Base-by-base conservation (phyloP, 2,329 filamentous ascomycete genomes). In the Drechslera avenae region DNA sequence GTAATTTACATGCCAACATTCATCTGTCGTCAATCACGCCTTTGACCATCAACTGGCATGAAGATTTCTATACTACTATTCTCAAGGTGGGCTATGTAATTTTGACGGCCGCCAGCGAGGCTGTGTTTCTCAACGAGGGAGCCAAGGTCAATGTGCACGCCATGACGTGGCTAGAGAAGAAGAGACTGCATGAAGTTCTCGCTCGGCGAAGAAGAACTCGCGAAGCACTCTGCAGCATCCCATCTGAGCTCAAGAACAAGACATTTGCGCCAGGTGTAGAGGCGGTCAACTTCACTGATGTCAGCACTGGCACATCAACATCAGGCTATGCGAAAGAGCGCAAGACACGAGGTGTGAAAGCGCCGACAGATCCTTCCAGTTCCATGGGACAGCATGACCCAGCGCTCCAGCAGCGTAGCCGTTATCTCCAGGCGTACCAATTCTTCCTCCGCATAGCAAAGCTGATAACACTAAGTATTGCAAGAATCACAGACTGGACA, bases 21-120 rank as follows among this genome's bases (percentile, higher is more conserved):
- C 91, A 94, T 10, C 81, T 97, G 17, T 88, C 89, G 1, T 87
- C 75, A 7, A 75, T 74, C 6, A 76, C 77, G 1, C 73, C 88
- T 32, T 84, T 97, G 31, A 85, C 87, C 10, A 84, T 97, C 46
- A 90, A 87, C 35, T 86, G 89, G 78, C 86, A 91, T 47, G 95
- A 97, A 79, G 94, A 99, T 70, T 97, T 97, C 68, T 99, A 97
- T 71, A 96, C 91, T 0, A 89, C 91, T 0, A 79, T 97, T 4
- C 80, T 97, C 3, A 87, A 92, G 52, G 85, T 91, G 30, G 94
- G 94, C 0, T 97, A 97, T 67, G 87, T 86, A 9, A 86, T 93
- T 10, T 85, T 97, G 54, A 96, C 91, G 0, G 93, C 95, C 73
- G 94, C 94, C 0, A 96, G 91, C 63, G 92, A 97, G 73, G 93